A percentile compares a stretch with the other conserved stretches of the same genome.
phyloP scores from a whole-genome alignment of 768 basidiomycete species.

The Rhodocollybia butyracea region DNA sequence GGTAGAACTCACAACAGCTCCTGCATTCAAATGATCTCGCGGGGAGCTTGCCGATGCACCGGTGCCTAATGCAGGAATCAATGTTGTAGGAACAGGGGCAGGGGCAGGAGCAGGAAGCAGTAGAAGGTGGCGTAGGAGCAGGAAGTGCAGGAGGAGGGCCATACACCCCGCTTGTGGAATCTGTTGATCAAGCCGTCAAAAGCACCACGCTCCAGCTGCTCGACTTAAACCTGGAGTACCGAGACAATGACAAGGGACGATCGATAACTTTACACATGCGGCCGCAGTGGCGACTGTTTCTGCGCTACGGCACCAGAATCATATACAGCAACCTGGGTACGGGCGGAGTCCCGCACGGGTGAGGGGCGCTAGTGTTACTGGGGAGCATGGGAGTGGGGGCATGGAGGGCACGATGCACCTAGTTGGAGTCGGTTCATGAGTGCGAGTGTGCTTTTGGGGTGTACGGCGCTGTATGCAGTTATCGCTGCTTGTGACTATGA shows the following conservation, averaged over 20 bases:
- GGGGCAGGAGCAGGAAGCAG: no score
- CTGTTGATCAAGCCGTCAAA: conserved; percentile 75
- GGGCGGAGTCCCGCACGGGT: conserved; percentile 44
- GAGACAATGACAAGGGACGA: conserved; percentile 76
- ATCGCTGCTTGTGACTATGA: conserved; percentile 99
- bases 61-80: no score
- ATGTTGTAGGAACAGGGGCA: no score
- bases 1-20: conserved; percentile 99
- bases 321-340: conserved; percentile 22
- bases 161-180: conserved; percentile 71
- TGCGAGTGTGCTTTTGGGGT: conserved; percentile 84
- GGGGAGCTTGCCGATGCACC: no score
- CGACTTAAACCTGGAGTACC: no score
- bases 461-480: conserved; percentile 89
- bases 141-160: no score
- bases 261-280: conserved; percentile 86
- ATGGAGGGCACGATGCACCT: conserved; percentile 91
- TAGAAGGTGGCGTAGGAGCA: no score
- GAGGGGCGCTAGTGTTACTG: conserved; percentile 42
- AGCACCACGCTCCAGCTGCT: conserved; percentile 56
- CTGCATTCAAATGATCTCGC: conserved; percentile 65
- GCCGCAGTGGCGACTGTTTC: conserved; percentile 93
- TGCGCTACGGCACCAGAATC: conserved; percentile 84
- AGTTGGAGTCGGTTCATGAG: conserved; percentile 98
- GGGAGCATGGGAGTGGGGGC: conserved; percentile 31